Conservation (phyloP, 768 basidiomycete genomes). For the Boletales sp. region DNA sequence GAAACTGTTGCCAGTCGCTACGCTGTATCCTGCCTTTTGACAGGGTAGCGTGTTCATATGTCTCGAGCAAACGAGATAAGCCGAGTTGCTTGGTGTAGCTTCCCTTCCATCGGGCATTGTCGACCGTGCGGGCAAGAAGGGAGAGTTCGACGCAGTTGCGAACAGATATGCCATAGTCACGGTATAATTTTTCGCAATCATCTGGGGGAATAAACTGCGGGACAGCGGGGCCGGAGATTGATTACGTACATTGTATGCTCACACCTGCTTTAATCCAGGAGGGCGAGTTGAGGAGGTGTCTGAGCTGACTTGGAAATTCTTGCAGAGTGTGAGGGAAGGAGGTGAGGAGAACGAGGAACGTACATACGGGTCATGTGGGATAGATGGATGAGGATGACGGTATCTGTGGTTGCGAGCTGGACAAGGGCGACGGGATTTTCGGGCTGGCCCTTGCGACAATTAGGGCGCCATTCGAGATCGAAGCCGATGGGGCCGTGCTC, state of each 20-base stretch:
- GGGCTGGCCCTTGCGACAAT: conserved; percentile 43
- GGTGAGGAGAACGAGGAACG: neutral
- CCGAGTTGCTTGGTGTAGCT: conserved; percentile 58
- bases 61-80: conserved; percentile 60
- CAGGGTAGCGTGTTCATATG: conserved; percentile 51
- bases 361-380: conserved; percentile 47
- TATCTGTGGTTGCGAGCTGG: conserved; percentile 58
- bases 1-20: conserved; percentile 65
- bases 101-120: conserved; percentile 72
- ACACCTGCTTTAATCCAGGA: conserved; percentile 67
- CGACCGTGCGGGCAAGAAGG: conserved; percentile 65
- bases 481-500: conserved; percentile 48
- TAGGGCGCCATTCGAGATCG: conserved; percentile 81
- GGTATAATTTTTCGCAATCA: conserved; percentile 65
- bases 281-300: conserved; percentile 48
- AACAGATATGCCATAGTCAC: conserved; percentile 38
- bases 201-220: conserved; percentile 37
- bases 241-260: conserved; percentile 58
- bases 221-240: neutral
- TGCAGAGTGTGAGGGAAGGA: conserved; percentile 10
- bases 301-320: conserved; percentile 56
- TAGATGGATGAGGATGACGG: conserved; percentile 64
- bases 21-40: conserved; percentile 57
- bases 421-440: conserved; percentile 73
- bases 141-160: conserved; percentile 65